phyloP scores from a whole-genome alignment of 1,284 basidiomycete genomes.

The Chalciporus sp. region DNA sequence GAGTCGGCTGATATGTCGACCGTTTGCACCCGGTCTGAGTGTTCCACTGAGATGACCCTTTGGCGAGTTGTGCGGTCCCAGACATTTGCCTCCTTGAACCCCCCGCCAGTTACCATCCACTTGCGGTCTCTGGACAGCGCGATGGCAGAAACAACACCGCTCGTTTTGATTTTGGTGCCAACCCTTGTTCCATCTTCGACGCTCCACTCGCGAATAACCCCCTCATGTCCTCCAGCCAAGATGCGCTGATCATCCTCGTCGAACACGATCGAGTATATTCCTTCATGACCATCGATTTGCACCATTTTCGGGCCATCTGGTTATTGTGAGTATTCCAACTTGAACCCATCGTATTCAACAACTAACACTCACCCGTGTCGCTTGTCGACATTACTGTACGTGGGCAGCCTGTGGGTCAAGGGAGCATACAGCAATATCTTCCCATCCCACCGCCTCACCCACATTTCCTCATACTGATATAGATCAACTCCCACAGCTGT shows the following conservation, averaged over 20 bases:
- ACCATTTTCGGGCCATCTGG: not conserved
- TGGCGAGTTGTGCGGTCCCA: slow-evolving; percentile 3
- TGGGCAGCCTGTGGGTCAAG: too few relatives aligned
- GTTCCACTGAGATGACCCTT: not conserved
- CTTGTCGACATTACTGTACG: too few relatives aligned
- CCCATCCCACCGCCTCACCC: too few relatives aligned
- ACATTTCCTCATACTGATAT: too few relatives aligned
- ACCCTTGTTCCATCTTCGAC: not conserved
- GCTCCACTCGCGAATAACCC: slow-evolving; percentile 6
- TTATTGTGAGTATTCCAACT: too few relatives aligned
- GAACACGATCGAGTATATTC: slow-evolving; percentile 2
- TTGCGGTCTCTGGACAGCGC: slow-evolving; percentile 10
- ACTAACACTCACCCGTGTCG: too few relatives aligned
- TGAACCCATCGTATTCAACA: too few relatives aligned
- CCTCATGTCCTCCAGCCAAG: not conserved
- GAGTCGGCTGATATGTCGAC: not conserved
- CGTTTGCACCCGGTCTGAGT: not conserved
- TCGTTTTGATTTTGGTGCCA: not conserved
- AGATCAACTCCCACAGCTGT: too few relatives aligned
- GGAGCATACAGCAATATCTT: too few relatives aligned
- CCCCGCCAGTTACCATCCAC: slow-evolving; percentile 8
- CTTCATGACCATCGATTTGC: not conserved
- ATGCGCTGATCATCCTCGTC: not conserved
- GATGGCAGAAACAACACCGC: not conserved
- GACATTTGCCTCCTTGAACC: not conserved